Base-by-base conservation (phyloP, 2,329 filamentous ascomycete genomes). In the Fusarium sororula region DNA sequence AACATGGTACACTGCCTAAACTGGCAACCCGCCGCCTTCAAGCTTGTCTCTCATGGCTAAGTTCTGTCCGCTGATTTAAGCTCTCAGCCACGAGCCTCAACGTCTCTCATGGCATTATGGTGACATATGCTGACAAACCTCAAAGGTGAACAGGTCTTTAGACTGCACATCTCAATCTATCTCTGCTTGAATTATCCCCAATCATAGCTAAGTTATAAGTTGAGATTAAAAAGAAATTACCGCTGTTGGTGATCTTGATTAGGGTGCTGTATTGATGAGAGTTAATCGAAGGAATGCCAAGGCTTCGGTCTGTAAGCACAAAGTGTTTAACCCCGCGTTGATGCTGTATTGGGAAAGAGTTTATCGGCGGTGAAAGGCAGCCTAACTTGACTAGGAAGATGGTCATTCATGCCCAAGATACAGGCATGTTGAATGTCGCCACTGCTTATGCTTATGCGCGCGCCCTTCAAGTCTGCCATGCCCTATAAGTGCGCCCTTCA, bases 271-370 rank as follows among this genome's bases (percentile, higher is more conserved):
- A n/a, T n/a, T n/a, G n/a, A n/a, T n/a, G n/a, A n/a, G n/a, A n/a
- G n/a, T n/a, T n/a, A 6, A 6, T 50, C 0, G 3, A 6, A 13
- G 11, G 14, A 3, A n/a, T n/a, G 28, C 10, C 20, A n/a, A 6
- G 45, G 11, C 10, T 6, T 4, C n/a, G n/a, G n/a, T n/a, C n/a
- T n/a, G n/a, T n/a, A n/a, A n/a, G n/a, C n/a, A n/a, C n/a, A 37
- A 13, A 54, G 7, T 1, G 7, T 22, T 7, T 13, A 8, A 24
- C 51, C 26, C 37, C 53, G 15, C 37, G 22, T 24, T 42, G 37
- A 42, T 15, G 8, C 20, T 24, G 6, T 7, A 28, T n/a, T 6
- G 1, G n/a, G 41, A 6, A 14, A 48, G 6, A 8, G 41, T 17
- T 48, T 48, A 18, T 48, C 4, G 18, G 41, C 18, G 30, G 18